Percentiles rank a stretch among this genome's conserved stretches.
Evolutionary conservation across 352 stramenopile species (phyloP).

Genomic region (Phytophthora pseudosyringae): DNA sequence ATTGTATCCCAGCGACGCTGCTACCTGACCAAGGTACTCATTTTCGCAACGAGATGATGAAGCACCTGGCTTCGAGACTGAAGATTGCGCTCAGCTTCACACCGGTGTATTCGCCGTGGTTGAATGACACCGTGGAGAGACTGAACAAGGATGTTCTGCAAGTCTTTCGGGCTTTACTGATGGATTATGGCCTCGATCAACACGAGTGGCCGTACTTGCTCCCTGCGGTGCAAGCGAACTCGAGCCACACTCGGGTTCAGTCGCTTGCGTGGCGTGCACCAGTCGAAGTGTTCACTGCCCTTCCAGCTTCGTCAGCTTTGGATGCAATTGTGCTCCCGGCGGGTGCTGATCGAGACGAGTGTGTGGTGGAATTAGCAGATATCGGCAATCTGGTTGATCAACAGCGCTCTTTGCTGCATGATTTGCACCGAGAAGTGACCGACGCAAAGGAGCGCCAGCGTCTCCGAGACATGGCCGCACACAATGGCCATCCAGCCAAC

Average conservation of each 20-base stretch:
- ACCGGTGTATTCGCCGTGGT: not conserved
- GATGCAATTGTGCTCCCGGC: no score
- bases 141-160: not conserved
- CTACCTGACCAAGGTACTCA: not conserved
- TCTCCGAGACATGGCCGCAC: constrained; percentile 4
- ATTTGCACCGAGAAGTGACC: constrained; percentile 13
- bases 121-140: not conserved
- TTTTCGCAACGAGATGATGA: not conserved
- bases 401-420: constrained; percentile 7
- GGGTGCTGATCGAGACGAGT: not conserved
- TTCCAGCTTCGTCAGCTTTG: not conserved
- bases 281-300: not conserved
- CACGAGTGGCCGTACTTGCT: not conserved
- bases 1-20: not conserved
- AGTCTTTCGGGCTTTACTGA: not conserved
- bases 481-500: not conserved
- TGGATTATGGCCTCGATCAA: not conserved
- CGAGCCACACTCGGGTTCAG: not conserved
- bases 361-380: not conserved
- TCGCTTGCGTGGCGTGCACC: not conserved
- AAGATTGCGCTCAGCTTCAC: not conserved
- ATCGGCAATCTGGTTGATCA: not conserved
- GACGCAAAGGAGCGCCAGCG: constrained; percentile 9
- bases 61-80: not conserved
- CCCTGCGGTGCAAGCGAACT: not conserved